phyloP scores from a whole-genome alignment of 2,329 filamentous ascomycete species.

The Aspergillus brasiliensis region DNA sequence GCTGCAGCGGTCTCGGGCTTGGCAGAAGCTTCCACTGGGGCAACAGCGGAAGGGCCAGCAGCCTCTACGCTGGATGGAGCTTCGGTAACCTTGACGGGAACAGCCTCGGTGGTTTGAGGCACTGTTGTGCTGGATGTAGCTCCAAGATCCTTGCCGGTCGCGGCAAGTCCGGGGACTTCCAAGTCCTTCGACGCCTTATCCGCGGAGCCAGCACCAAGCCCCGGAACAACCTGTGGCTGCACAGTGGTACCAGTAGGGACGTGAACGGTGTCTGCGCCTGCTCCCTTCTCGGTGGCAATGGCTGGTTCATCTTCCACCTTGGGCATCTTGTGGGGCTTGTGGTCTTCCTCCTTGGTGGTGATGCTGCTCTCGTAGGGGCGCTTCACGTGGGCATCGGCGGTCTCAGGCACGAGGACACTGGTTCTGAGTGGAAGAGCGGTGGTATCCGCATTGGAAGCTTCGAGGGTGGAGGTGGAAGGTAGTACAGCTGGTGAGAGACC shows the following conservation, averaged over 20 bases:
- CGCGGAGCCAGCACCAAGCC: slow-evolving; percentile 21
- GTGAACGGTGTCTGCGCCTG: slow-evolving; percentile 1
- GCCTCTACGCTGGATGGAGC: neutral
- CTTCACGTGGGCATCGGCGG: slow-evolving; percentile 31
- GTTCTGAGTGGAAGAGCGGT: slow-evolving; percentile 23
- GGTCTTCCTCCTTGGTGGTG: slow-evolving; percentile 32
- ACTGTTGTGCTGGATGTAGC: neutral
- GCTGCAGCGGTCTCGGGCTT: neutral
- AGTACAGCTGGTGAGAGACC: neutral
- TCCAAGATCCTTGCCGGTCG: neutral
- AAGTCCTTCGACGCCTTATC: slow-evolving; percentile 16
- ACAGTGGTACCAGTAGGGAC: slow-evolving; percentile 8
- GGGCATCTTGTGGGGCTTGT: slow-evolving; percentile 39
- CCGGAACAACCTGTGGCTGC: slow-evolving; percentile 25
- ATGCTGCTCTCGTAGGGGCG: slow-evolving; percentile 40
- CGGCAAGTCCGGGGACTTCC: slow-evolving; percentile 17
- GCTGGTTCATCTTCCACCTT: slow-evolving; percentile 31
- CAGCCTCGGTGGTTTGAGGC: neutral
- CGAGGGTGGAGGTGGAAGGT: slow-evolving; percentile 14
- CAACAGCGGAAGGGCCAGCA: neutral
- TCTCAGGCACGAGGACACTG: slow-evolving; percentile 16
- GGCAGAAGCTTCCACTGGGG: neutral
- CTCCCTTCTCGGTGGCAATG: slow-evolving; percentile 11
- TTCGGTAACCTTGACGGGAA: neutral
- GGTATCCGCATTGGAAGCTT: slow-evolving; percentile 13